Evolutionary conservation across 176 grass and related monocot species (phyloP).

Genomic region (Avena eriantha): DNA sequence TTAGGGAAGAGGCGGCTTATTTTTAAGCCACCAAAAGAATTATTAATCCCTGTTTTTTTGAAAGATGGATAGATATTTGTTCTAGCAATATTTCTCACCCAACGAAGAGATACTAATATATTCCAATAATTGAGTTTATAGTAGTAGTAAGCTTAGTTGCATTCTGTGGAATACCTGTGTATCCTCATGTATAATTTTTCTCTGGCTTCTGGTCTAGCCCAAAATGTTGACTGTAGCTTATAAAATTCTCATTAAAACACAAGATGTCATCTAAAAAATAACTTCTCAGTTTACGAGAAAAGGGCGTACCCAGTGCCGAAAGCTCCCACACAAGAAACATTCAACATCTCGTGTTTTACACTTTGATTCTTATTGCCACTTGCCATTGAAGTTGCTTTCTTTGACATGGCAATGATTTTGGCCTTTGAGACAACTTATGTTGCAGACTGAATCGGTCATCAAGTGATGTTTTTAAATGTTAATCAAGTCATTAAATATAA

Average conservation of each 20-base stretch:
- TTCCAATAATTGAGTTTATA: background rate
- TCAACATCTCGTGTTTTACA: background rate
- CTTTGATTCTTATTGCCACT: background rate
- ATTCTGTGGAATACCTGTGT: background rate
- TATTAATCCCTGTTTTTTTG: no score
- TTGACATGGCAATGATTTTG: background rate
- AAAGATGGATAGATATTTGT: background rate
- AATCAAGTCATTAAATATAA: no score
- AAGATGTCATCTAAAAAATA: no score
- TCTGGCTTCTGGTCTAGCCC: constrained; percentile 1
- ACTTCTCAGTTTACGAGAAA: background rate
- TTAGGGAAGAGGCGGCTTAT: no score
- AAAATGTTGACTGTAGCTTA: background rate
- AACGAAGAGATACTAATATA: background rate
- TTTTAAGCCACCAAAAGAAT: no score
- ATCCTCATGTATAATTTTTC: background rate
- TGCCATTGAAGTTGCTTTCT: background rate
- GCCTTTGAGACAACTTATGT: no score
- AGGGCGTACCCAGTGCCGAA: no score
- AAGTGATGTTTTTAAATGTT: background rate
- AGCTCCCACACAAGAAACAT: background rate
- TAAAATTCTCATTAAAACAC: no score
- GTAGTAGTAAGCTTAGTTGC: background rate
- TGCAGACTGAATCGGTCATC: background rate
- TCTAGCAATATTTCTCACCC: background rate